Evolutionary conservation across 1,139 yeast genomes (phyloP), one percentile per base, ranked within the genome.

Genomic region (Pneumocystis sp.): DNA sequence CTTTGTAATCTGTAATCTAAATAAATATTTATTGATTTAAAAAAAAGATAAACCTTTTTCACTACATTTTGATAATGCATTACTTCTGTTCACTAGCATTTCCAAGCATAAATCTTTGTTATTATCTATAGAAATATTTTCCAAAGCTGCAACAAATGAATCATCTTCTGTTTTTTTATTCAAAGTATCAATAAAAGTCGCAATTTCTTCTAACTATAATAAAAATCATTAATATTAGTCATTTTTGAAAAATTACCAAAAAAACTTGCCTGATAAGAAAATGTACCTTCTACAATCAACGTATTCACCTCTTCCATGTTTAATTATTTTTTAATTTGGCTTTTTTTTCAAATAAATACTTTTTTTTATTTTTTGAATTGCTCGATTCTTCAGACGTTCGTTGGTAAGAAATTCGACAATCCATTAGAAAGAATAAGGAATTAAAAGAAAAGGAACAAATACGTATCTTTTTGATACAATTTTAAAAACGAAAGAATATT

Each of bases 121-220:
- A 37, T 73, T 73, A 35, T 70, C 69, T 35, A 66, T 60, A 29
- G 42, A 71, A 70, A 56, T 67, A 65, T 50, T 70, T 71, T 67
- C 72, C 42, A 63, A 63, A 63, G 45, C 68, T 40, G 67, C 71
- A 61, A 40, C 66, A 61, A 63, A 67, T 65, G 62, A 69, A 34
- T 70, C 71, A 59, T 69, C 70, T 57, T 71, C 71, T 45, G 68
- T 71, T 42, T 71, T 68, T 57, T 72, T 73, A 65, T 72, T 73
- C 65, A 77, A 70, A 64, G 70, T 69, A 69, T 78, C 80, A 66
- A 78, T 74, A 70, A 72, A 76, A 40, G 72, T 72, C 35, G 78
- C 74, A 65, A 78, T 70, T 67, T 77, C 80, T 37, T 66, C 66
- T 44, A 66, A 63, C 64, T 66, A 40, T 62, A n/a, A 34, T 44